Base-by-base conservation (phyloP, 2,329 filamentous ascomycete species). In the Pestalotiopsis sp. region DNA sequence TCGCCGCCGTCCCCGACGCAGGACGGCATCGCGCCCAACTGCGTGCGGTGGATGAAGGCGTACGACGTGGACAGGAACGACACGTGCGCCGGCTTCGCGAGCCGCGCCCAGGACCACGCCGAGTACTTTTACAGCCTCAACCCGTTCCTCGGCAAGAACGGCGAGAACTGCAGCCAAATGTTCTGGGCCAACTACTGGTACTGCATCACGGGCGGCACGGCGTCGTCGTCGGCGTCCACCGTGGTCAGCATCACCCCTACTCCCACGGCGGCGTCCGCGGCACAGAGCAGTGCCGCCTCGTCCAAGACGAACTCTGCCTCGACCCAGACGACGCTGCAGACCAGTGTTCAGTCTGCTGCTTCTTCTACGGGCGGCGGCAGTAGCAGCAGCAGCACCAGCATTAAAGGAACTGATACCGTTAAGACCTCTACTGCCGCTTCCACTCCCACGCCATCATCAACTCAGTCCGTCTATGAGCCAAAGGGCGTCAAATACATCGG, bases 131-230 rank as follows among this genome's bases (percentile, higher is more conserved):
- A 68, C 20, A 31, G 65, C 61, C 57, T 66, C 12, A 70, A 70
- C 57, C 66, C 69, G n/a, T 66, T 70, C n/a, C 66, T 70, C 6
- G 69, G 69, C 9, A 11, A 9, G 14, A 41, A 68, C 38, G 66
- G 69, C 13, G 59, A 70, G 66, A 67, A 70, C 38, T 70, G 69
- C 41, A 9, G 41, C 12, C 31, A 12, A n/a, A 13, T 61, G 63
- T 67, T 70, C 36, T 68, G 57, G 66, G 66, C 66, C 31, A 65
- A 61, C 25, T 70, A 68, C 58, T 70, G 69, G 69, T 70, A 38
- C 59, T 66, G 64, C 20, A 45, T 66, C 23, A 36, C 23, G 9
- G 25, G 25, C 45, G 27, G 11, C 9, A 31, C 25, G 27, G n/a
- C 41, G 2, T 3, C 13, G 39, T 20, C 61, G 11, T 20, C 25